Conservation (phyloP, 116 monocot species). For the Zostera marina region DNA sequence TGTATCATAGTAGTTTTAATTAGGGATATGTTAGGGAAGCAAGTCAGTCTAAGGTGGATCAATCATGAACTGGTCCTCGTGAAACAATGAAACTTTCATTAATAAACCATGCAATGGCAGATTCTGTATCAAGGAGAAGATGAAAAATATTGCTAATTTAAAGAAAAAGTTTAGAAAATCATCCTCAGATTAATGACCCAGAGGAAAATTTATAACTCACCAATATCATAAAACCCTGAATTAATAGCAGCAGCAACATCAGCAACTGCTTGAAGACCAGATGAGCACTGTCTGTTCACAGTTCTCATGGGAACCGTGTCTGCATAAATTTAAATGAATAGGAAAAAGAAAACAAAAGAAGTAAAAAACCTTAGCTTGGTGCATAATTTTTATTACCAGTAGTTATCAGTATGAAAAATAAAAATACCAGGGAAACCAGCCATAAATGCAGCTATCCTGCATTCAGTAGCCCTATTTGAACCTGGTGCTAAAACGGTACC, state of each 20-base stretch:
- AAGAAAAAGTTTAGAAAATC: too few species aligned
- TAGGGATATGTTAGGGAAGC: too few species aligned
- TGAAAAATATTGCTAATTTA: too few species aligned
- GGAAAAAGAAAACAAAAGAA: too few species aligned
- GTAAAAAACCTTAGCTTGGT: neutral
- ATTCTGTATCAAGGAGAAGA: too few species aligned
- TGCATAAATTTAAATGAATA: constrained; percentile 4
- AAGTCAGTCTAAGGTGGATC: too few species aligned
- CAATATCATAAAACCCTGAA: constrained; percentile 86
- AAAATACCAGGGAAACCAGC: constrained; percentile 84
- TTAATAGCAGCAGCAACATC: constrained; percentile 90
- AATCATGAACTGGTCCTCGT: too few species aligned
- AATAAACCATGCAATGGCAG: too few species aligned
- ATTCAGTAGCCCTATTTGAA: constrained; percentile 79
- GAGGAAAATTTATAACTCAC: constrained; percentile 11
- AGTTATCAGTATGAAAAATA: neutral
- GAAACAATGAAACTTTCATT: too few species aligned
- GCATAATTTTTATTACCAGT: neutral
- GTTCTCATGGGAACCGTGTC: constrained; percentile 81
- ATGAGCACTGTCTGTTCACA: constrained; percentile 85
- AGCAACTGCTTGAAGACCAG: constrained; percentile 91
- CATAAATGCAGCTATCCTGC: constrained; percentile 91
- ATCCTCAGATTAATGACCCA: neutral
- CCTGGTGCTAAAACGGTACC: constrained; percentile 85
- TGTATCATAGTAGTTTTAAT: too few species aligned